Conservation (phyloP, 1,284 basidiomycete genomes). For the Tilletia walkeri region DNA sequence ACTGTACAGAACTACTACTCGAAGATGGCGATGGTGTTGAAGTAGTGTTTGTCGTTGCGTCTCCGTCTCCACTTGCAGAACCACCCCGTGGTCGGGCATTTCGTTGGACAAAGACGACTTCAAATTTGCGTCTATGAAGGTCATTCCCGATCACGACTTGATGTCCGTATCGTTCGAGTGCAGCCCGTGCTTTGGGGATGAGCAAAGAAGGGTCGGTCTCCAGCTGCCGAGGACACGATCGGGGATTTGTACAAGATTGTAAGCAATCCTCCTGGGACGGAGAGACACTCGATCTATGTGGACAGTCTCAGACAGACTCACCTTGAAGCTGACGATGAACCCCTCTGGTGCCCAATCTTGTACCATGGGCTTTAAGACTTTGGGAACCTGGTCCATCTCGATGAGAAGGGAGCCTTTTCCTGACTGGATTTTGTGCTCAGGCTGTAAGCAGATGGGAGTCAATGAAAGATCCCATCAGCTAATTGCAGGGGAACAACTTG, state of each 20-base stretch:
- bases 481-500: not conserved
- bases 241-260: no score
- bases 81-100: not conserved
- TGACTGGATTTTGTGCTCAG: slow-evolving; percentile 97
- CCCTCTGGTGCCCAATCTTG: slow-evolving; percentile 89
- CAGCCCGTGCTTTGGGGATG: slow-evolving; percentile 82
- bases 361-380: slow-evolving; percentile 87
- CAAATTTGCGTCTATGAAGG: slow-evolving; percentile 79
- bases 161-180: slow-evolving; percentile 89
- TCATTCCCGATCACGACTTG: slow-evolving; percentile 97
- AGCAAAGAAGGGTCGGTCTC: slow-evolving; percentile 83
- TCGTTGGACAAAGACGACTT: slow-evolving; percentile 79
- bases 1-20: slow-evolving; percentile 48
- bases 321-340: slow-evolving; percentile 96
- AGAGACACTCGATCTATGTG: no score
- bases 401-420: slow-evolving; percentile 80
- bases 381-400: slow-evolving; percentile 98
- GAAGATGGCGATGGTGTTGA: slow-evolving; percentile 2
- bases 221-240: slow-evolving; percentile 62
- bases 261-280: not conserved
- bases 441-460: slow-evolving; percentile 60
- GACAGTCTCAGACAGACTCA: slow-evolving; percentile 49
- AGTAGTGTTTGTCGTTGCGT: not conserved
- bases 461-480: not conserved
- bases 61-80: slow-evolving; percentile 22